Base-by-base conservation (phyloP, 2,329 filamentous ascomycete genomes). In the Penicillium corylophilum region DNA sequence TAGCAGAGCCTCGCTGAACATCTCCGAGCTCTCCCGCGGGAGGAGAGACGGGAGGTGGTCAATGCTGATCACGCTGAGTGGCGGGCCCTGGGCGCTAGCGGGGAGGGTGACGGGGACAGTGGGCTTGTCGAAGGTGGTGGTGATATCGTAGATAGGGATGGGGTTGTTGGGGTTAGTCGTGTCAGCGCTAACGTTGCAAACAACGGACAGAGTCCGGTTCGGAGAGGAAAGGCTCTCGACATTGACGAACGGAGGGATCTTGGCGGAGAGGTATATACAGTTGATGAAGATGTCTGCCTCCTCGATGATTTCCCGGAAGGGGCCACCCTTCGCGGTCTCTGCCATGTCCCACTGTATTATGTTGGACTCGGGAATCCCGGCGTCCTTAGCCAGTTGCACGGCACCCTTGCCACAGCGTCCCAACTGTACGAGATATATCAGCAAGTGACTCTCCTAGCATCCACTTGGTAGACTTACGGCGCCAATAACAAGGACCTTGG, bases 61-160 rank as follows among this genome's bases (percentile, higher is more conserved):
- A 65, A 95, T 94, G 70, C 85, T 88, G 73, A 96, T 95, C 62
- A 96, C 89, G 43, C 82, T 86, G 50, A 96, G 75, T 7, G 82
- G 80, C 1, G 84, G 81, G 47, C 79, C 74, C 42, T 72, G 79
- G 65, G 76, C 82, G 58, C 79, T 83, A 22, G 60, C 50, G 33
- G 66, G 51, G 50, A 71, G 48, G 29, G 83, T 77, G 20, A 94
- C 88, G 1, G 85, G 81, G 0, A 95, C 86, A 1, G 90, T 96
- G n/a, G 92, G 93, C 68, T 89, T 85, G 68, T 85, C 83, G 69
- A 96, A 96, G 20, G 90, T 94, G 43, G 89, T 96, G 72, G 89
- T 89, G 68, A 88, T 84, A 60, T 81, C 80, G 78, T 95, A 96
- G 67, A 96, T 86, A 20, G 91, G 91, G 48, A 78, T 73, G 22